Evolutionary conservation across 2,329 filamentous ascomycete species (phyloP).

Genomic region (Colletotrichum somersetense): DNA sequence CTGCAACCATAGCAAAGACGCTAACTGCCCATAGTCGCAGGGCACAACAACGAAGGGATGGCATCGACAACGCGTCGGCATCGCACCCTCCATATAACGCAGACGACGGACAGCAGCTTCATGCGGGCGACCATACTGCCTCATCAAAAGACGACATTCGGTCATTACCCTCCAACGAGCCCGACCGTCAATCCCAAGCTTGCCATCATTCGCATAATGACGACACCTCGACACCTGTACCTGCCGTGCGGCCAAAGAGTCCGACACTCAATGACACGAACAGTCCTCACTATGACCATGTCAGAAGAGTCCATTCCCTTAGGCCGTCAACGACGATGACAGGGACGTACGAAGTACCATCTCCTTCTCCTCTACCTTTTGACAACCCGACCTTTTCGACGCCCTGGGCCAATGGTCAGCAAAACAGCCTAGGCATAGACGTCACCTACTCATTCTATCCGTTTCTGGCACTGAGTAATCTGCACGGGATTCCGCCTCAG

Average conservation of each 20-base stretch:
- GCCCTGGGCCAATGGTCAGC: slow-evolving; percentile 48
- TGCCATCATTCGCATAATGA: slow-evolving; percentile 11
- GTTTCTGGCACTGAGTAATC: slow-evolving; percentile 53
- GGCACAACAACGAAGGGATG: slow-evolving; percentile 47
- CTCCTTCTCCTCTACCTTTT: neutral
- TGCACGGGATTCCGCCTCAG: slow-evolving; percentile 55
- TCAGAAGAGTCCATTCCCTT: neutral
- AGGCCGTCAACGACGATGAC: slow-evolving; percentile 22
- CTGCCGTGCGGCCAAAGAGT: slow-evolving; percentile 12
- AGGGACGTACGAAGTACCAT: slow-evolving; percentile 26
- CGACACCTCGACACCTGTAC: neutral
- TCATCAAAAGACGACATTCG: slow-evolving; percentile 48
- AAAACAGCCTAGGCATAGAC: slow-evolving; percentile 47
- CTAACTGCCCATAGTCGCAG: slow-evolving; percentile 45
- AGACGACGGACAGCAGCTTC: slow-evolving; percentile 45
- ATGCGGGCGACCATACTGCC: slow-evolving; percentile 48
- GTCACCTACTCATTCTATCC: slow-evolving; percentile 60
- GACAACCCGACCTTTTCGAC: neutral
- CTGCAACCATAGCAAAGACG: neutral
- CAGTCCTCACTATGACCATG: slow-evolving; percentile 4
- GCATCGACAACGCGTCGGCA: slow-evolving; percentile 46
- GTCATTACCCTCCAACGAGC: slow-evolving; percentile 28
- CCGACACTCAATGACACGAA: slow-evolving; percentile 1
- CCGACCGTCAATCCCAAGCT: neutral
- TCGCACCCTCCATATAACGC: slow-evolving; percentile 49